Conservation (phyloP, 2,329 filamentous ascomycete genomes). For the Cercospora brassicicola region DNA sequence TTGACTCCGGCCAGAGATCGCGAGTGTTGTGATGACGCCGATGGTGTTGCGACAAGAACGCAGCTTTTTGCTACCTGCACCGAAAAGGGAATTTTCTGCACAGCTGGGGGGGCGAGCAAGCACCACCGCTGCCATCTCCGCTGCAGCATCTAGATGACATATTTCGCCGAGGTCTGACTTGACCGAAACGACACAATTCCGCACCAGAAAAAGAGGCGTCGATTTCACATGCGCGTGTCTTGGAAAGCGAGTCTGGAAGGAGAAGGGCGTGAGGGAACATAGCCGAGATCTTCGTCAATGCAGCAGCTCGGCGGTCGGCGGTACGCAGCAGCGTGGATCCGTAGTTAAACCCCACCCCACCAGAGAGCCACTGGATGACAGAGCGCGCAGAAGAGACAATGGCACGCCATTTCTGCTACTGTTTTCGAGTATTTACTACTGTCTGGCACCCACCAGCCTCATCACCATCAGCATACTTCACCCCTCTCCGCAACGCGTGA, state of each 20-base stretch:
- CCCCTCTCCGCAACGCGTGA: not conserved
- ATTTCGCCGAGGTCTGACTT: not conserved
- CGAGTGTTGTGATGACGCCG: not conserved
- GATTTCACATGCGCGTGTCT: not conserved
- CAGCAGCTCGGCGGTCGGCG: not conserved
- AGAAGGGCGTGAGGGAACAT: not conserved
- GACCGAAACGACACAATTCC: not conserved
- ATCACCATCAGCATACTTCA: conserved; percentile 1
- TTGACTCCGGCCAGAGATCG: not conserved
- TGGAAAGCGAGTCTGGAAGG: not conserved
- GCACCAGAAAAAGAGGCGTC: not conserved
- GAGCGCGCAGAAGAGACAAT: not conserved
- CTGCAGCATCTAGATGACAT: not conserved
- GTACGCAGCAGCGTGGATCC: not conserved
- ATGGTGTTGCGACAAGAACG: not conserved
- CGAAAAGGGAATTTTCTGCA: not conserved
- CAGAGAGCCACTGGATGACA: not conserved
- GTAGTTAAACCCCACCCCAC: not conserved
- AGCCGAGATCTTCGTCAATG: not conserved
- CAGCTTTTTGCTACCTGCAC: not conserved
- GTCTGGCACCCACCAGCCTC: not conserved
- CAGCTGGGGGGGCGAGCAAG: not conserved
- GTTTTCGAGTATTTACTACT: not conserved
- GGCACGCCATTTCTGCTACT: not conserved
- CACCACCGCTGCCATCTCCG: not conserved